These are phyloP conservation scores for Cubamyces sp. DNA, from an alignment of 768 basidiomycete genomes.

Conservation along the genomic window DNA sequence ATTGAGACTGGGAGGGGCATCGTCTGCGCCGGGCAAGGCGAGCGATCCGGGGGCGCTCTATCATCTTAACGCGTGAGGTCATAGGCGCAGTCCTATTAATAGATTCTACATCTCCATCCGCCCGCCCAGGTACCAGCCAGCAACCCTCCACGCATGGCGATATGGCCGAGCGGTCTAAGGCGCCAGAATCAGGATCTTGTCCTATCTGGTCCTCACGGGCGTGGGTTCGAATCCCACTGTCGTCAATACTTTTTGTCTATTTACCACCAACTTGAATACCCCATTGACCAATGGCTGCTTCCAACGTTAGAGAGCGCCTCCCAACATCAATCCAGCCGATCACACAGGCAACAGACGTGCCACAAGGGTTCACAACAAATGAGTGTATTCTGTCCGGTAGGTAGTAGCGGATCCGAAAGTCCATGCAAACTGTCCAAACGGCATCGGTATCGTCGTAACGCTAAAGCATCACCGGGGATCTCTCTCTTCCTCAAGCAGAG, in stretches of 20 bases:
- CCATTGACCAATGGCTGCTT: too few species aligned
- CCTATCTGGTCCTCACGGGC: constrained; percentile 50
- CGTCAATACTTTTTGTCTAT: constrained; percentile 9
- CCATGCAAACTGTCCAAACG: constrained; percentile 10
- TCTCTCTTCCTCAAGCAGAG: not conserved
- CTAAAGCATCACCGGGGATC: not conserved
- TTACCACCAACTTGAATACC: too few species aligned
- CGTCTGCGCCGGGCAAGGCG: constrained; percentile 2
- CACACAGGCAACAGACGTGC: not conserved
- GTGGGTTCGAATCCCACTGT: constrained; percentile 57
- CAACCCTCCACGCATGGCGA: not conserved
- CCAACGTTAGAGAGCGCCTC: too few species aligned
- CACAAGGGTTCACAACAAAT: not conserved
- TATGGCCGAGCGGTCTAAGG: constrained; percentile 31
- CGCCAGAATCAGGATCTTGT: constrained; percentile 25
- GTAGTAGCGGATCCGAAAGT: not conserved
- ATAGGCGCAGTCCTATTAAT: constrained; percentile 18
- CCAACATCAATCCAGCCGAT: too few species aligned
- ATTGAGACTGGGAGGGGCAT: constrained; percentile 3
- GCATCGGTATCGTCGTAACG: not conserved
- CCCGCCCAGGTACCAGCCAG: not conserved
- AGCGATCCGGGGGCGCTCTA: constrained; percentile 1
- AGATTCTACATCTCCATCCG: not conserved
- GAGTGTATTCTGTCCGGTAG: constrained; percentile 6
- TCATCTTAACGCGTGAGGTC: constrained; percentile 19